A percentile compares a stretch with the other conserved stretches of the same genome.
phyloP scores from a whole-genome alignment of 140 eudicot genomes.

The Senecio squalidus region DNA sequence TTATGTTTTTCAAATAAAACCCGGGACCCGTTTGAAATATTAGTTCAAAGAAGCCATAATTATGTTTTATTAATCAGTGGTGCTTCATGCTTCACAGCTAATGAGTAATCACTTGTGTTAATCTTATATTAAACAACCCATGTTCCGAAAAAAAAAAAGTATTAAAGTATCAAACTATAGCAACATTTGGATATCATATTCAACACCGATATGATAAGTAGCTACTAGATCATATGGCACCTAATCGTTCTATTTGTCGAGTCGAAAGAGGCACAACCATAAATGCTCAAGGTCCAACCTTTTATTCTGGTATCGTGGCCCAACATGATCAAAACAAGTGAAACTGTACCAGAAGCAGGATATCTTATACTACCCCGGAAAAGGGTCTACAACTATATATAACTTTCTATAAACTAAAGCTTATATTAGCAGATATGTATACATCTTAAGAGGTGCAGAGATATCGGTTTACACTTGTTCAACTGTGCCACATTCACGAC shows the following conservation, averaged over 20 bases:
- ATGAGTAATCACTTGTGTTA: slow-evolving; percentile 13
- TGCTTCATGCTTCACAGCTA: slow-evolving; percentile 28
- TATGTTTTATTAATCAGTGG: slow-evolving; percentile 21
- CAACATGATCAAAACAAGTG: neutral
- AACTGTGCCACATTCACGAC: slow-evolving; percentile 4
- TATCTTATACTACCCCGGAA: neutral
- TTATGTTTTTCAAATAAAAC: slow-evolving; percentile 3
- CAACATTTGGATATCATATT: slow-evolving; percentile 1
- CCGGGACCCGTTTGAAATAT: slow-evolving; percentile 2
- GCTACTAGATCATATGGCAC: neutral
- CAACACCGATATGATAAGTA: neutral
- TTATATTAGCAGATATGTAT: slow-evolving; percentile 13
- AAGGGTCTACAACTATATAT: neutral
- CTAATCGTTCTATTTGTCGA: neutral
- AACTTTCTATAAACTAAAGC: slow-evolving; percentile 13
- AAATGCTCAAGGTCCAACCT: neutral
- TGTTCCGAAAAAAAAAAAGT: neutral
- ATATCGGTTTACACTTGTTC: neutral
- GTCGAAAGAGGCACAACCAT: neutral
- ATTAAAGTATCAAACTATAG: slow-evolving; percentile 11
- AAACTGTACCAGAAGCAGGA: neutral
- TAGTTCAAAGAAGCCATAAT: slow-evolving; percentile 18
- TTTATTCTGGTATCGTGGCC: neutral
- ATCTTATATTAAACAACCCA: neutral
- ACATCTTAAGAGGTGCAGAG: slow-evolving; percentile 1